These are phyloP conservation scores for Hyaloscypha hepaticicola DNA, from an alignment of 495 filamentous ascomycete genomes.

Conservation along the genomic window DNA sequence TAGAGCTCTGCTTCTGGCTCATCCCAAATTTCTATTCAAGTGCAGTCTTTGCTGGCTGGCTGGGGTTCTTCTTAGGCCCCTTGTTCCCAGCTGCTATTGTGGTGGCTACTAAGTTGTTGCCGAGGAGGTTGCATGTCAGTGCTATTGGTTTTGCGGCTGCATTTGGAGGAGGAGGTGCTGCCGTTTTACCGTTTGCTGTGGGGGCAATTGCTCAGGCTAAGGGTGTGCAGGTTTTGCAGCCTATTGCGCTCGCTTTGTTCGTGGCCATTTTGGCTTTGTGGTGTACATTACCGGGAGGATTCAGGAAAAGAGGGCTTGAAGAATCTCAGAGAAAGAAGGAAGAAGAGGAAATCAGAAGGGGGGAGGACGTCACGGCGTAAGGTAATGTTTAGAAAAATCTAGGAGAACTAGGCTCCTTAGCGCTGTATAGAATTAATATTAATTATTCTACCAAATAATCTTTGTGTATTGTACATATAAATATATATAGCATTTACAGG, in stretches of 20 bases:
- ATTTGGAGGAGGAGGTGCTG: slow-evolving; percentile 76
- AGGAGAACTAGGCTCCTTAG: not conserved
- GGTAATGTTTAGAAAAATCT: not conserved
- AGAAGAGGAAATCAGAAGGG: not conserved
- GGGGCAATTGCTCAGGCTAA: slow-evolving; percentile 72
- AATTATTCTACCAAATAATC: too few relatives aligned
- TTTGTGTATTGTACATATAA: too few relatives aligned
- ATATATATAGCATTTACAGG: too few relatives aligned
- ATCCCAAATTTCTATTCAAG: slow-evolving; percentile 74
- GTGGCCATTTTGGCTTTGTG: slow-evolving; percentile 26
- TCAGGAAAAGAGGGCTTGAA: slow-evolving; percentile 29
- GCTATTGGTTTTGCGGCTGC: slow-evolving; percentile 83
- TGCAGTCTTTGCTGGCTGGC: slow-evolving; percentile 67
- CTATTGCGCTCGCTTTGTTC: slow-evolving; percentile 27
- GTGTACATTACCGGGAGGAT: slow-evolving; percentile 30
- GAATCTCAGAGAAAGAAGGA: slow-evolving; percentile 8
- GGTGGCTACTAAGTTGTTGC: slow-evolving; percentile 78
- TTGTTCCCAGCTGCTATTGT: slow-evolving; percentile 79
- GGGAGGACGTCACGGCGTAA: not conserved
- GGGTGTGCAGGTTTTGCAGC: slow-evolving; percentile 63
- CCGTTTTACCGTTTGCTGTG: slow-evolving; percentile 79
- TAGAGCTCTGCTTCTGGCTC: slow-evolving; percentile 81
- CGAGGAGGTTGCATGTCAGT: slow-evolving; percentile 72
- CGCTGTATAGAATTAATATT: too few relatives aligned
- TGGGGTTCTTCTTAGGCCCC: slow-evolving; percentile 80